Conservation (phyloP, 2,329 filamentous ascomycete species). For the Penicillium vulpinum region DNA sequence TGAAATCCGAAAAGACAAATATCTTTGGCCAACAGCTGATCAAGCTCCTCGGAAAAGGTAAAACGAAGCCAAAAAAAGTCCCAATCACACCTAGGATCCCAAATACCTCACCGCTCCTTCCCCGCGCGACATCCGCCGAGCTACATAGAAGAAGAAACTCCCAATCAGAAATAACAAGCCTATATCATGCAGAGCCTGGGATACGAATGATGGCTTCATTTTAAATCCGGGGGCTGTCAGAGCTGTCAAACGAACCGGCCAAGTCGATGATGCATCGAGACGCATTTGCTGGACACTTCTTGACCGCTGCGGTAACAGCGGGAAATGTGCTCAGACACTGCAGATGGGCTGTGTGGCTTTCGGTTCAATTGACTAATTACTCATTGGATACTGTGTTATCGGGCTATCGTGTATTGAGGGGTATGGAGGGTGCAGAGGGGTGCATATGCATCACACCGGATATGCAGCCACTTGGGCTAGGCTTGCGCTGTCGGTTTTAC, state of each 20-base stretch:
- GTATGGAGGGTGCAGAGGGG: too few relatives aligned
- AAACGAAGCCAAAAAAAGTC: neutral
- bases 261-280: constrained; percentile 3
- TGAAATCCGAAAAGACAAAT: neutral
- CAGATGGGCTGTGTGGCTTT: neutral
- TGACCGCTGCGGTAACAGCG: constrained; percentile 3
- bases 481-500: neutral
- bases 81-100: neutral
- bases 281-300: constrained; percentile 2
- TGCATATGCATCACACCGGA: neutral
- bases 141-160: neutral
- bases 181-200: neutral
- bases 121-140: neutral
- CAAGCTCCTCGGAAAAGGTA: neutral
- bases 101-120: constrained; percentile 2
- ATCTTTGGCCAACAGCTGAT: neutral
- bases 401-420: neutral
- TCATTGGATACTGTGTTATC: neutral
- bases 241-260: neutral
- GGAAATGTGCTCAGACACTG: neutral
- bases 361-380: neutral
- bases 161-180: neutral
- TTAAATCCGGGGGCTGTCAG: neutral
- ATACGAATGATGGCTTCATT: neutral
- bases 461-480: constrained; percentile 1